A percentile compares a stretch with the other conserved stretches of the same genome.
Evolutionary conservation across 805 yeast genomes (phyloP).

Genomic region (Pichia gijzeniarum): DNA sequence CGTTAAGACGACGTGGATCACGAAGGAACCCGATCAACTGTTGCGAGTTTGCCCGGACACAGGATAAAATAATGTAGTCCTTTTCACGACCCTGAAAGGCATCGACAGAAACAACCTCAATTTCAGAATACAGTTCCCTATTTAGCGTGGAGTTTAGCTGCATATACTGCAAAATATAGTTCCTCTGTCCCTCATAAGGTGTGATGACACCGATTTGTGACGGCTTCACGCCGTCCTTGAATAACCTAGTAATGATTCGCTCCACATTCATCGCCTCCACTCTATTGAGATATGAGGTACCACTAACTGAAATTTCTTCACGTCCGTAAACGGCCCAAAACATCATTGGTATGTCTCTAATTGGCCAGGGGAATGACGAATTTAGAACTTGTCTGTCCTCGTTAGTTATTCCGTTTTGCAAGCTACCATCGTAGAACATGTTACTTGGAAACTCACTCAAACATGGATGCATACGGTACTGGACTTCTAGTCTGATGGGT

Average conservation of each 20-base stretch:
- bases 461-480: constrained; percentile 91
- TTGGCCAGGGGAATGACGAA: constrained; percentile 87
- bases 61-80: constrained; percentile 44
- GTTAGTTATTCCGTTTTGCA: constrained; percentile 85
- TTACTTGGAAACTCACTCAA: constrained; percentile 83
- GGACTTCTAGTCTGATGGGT: constrained; percentile 84
- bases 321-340: constrained; percentile 87
- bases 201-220: constrained; percentile 87
- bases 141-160: constrained; percentile 61
- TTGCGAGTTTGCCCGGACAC: constrained; percentile 61
- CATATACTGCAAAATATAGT: constrained; percentile 74
- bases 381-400: constrained; percentile 55
- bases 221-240: constrained; percentile 72
- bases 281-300: constrained; percentile 76
- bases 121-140: constrained; percentile 55
- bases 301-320: constrained; percentile 79
- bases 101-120: constrained; percentile 81
- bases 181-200: constrained; percentile 92
- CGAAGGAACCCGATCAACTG: constrained; percentile 76
- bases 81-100: constrained; percentile 58
- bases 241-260: constrained; percentile 62
- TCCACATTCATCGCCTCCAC: constrained; percentile 89
- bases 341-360: constrained; percentile 83
- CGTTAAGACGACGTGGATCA: constrained; percentile 83
- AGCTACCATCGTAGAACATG: constrained; percentile 86